Conservation (phyloP, 257 asterid species). For the Solanum corneliomulleri region DNA sequence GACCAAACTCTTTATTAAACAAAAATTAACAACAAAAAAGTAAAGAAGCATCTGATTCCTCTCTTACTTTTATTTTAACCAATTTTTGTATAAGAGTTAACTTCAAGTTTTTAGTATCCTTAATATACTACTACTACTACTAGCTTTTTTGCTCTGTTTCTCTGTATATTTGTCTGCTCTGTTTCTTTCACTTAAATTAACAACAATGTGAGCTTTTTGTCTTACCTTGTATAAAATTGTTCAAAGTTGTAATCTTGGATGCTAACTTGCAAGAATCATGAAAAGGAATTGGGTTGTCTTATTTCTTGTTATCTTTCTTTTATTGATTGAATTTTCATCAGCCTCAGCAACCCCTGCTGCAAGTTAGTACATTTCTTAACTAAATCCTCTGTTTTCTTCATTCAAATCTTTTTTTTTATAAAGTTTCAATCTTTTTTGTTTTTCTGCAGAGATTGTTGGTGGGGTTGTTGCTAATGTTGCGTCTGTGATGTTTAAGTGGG, state of each 20-base stretch:
- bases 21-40: not conserved
- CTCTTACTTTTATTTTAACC: not conserved
- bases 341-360: constrained; percentile 76
- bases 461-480: constrained; percentile 76
- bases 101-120: not conserved
- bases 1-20: not conserved
- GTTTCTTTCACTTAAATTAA: constrained; percentile 14
- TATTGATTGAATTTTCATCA: constrained; percentile 43
- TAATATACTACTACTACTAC: not conserved
- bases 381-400: not conserved
- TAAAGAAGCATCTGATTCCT: not conserved
- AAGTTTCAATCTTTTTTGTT: not conserved
- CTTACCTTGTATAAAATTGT: not conserved
- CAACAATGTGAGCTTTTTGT: constrained; percentile 13
- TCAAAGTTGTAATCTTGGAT: constrained; percentile 8
- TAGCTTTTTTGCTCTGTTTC: not conserved
- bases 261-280: constrained; percentile 22
- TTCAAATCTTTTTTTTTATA: not conserved
- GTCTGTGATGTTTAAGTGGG: constrained; percentile 68
- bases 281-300: constrained; percentile 24
- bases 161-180: not conserved
- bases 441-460: constrained; percentile 55
- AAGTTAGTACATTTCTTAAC: constrained; percentile 36
- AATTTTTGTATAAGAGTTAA: not conserved
- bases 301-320: constrained; percentile 21